Evolutionary conservation across 331 rosid species (phyloP), one percentile per base, ranked within the genome.

Genomic region (Phaseolus coccineus): DNA sequence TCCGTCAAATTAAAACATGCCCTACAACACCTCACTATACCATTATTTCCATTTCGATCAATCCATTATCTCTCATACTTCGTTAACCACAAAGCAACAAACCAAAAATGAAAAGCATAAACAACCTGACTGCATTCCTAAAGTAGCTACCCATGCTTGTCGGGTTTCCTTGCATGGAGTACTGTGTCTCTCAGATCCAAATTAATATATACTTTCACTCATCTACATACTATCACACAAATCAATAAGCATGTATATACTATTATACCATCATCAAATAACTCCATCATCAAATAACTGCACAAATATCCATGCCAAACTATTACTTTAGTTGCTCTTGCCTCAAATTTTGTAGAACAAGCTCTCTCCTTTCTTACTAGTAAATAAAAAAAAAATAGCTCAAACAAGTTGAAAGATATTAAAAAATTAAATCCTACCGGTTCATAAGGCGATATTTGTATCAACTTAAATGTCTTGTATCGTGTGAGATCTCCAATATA

Each of bases 61-160:
- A 31, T 42, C 40, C 56, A 51, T 56, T 40, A 31, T 52, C 48
- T 66, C 71, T 33, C 48, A 50, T 72, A 58, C 40, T 62, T 46
- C 2, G 53, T 66, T 33, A 40, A 57, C 73, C 82, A 39, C 62
- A 62, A 61, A 30, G 56, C 73, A 63, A 83, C 80, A 83, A 79
- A 33, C 68, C 55, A n/a, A 35, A 19, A 83, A 68, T 11, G 42
- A 19, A 66, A 71, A 19, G 42, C 67, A 59, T 37, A 58, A 50
- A 48, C 27, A 47, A 75, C 47, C 22, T 11, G 6, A 57, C n/a
- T 50, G 73, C 42, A 58, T 57, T 15, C 52, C 31, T 65, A 44
- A 42, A 33, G 73, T 80, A 25, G 55, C n/a, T 42, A 44, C 4
- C 50, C 67, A 58, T 74, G 53, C 14, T 52, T 80, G 72, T 79